A percentile compares a stretch with the other conserved stretches of the same genome.
These are phyloP conservation scores for Xerophyta viscosa DNA, from an alignment of 106 monocot species.

Conservation along the genomic window DNA sequence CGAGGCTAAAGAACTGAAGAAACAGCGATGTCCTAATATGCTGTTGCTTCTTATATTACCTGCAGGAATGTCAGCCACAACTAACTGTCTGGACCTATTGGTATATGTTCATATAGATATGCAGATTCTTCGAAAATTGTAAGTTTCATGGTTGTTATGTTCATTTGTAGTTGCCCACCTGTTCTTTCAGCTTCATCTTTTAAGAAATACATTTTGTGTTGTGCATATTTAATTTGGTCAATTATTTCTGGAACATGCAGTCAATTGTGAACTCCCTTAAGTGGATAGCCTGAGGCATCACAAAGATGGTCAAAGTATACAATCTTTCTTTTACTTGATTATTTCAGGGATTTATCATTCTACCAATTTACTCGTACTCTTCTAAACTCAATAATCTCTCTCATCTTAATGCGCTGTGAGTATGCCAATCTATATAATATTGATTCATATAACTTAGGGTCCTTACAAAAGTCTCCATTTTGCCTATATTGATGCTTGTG, in stretches of 20 bases:
- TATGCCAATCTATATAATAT: not conserved
- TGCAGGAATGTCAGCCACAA: constrained; percentile 66
- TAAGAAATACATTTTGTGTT: too few species aligned
- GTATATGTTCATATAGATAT: constrained; percentile 46
- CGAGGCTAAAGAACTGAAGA: too few species aligned
- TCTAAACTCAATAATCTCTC: constrained; percentile 48
- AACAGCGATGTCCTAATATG: not conserved
- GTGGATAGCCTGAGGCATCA: too few species aligned
- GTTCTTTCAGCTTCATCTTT: too few species aligned
- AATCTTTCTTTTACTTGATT: not conserved
- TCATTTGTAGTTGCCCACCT: too few species aligned
- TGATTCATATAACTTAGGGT: too few species aligned
- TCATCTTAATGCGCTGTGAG: constrained; percentile 61
- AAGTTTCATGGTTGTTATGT: too few species aligned
- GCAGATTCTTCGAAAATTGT: constrained; percentile 40
- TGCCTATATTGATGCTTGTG: not conserved
- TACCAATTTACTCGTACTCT: constrained; percentile 59
- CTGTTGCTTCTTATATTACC: too few species aligned
- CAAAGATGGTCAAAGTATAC: too few species aligned
- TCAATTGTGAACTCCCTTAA: too few species aligned
- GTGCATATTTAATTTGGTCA: not conserved
- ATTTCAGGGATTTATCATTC: constrained; percentile 68
- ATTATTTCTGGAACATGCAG: too few species aligned
- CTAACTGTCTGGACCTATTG: constrained; percentile 34
- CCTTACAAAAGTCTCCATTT: constrained; percentile 1